Percentiles rank a stretch among this genome's conserved stretches.
These are phyloP conservation scores for Metschnikowia aberdeeniae DNA, from an alignment of 805 yeast species.

Conservation along the genomic window DNA sequence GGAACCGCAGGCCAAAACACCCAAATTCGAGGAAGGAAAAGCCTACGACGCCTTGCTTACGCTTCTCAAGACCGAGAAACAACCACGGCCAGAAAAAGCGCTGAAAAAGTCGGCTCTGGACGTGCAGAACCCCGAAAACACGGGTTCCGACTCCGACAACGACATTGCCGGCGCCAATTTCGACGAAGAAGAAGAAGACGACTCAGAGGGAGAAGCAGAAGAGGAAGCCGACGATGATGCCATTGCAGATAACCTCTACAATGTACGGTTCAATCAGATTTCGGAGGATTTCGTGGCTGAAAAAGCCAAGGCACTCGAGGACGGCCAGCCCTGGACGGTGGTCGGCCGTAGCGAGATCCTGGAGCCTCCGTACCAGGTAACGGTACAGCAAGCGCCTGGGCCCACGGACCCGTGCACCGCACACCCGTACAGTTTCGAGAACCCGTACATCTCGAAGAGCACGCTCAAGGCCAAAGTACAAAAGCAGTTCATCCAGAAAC, in stretches of 20 bases:
- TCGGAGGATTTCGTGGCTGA: constrained; percentile 34
- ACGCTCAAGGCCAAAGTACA: constrained; percentile 27
- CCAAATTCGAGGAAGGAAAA: constrained; percentile 26
- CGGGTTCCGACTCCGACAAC: constrained; percentile 9
- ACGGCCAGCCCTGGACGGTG: constrained; percentile 27
- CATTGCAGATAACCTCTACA: constrained; percentile 61
- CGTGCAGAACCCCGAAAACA: constrained; percentile 2
- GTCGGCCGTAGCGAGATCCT: constrained; percentile 16
- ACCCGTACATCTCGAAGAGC: constrained; percentile 9
- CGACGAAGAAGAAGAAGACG: constrained; percentile 15
- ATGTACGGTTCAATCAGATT: constrained; percentile 63
- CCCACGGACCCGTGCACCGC: constrained; percentile 12
- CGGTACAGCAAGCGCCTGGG: constrained; percentile 32
- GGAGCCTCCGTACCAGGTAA: constrained; percentile 24
- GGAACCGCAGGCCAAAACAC: constrained; percentile 18
- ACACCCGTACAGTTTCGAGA: constrained; percentile 1
- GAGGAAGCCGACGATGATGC: not conserved
- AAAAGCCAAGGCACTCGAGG: constrained; percentile 20
- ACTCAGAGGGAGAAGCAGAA: constrained; percentile 8
- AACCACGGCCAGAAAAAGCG: constrained; percentile 15
- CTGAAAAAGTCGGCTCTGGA: constrained; percentile 11
- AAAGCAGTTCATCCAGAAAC: constrained; percentile 18
- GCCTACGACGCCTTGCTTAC: constrained; percentile 69
- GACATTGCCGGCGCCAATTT: constrained; percentile 30
- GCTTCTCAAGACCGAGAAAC: constrained; percentile 46